Evolutionary conservation across 176 grass and related monocot species (phyloP).

Genomic region (Triticum timopheevii): DNA sequence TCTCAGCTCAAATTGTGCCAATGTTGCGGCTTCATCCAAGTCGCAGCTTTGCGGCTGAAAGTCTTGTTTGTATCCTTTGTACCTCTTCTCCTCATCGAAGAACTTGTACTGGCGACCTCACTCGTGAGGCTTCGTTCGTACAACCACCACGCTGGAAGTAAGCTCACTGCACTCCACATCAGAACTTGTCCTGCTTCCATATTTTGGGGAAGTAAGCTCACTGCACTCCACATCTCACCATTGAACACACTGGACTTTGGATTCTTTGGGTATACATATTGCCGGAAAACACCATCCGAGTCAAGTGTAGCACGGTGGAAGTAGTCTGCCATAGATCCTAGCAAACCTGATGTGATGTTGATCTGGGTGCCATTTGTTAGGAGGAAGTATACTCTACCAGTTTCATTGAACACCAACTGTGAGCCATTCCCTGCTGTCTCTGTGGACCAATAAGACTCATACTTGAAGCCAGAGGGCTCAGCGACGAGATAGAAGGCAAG

Average conservation of each 20-base stretch:
- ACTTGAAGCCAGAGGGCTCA: too few species aligned
- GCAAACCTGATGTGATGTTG: background rate
- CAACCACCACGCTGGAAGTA: too few species aligned
- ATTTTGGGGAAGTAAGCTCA: background rate
- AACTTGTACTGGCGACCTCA: too few species aligned
- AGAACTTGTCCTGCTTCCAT: too few species aligned
- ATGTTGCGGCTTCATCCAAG: background rate
- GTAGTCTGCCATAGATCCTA: background rate
- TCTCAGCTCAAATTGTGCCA: background rate
- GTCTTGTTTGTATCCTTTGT: conserved; percentile 35
- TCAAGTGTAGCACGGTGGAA: conserved; percentile 39
- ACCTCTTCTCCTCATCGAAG: background rate
- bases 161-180: too few species aligned
- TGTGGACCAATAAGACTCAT: too few species aligned
- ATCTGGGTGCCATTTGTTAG: background rate
- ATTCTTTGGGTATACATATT: conserved; percentile 39
- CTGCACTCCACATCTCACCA: background rate
- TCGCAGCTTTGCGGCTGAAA: conserved; percentile 26
- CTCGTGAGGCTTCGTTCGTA: too few species aligned
- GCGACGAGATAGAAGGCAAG: too few species aligned
- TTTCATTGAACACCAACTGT: conserved; percentile 26
- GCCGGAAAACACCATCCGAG: conserved; percentile 36
- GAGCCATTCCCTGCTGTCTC: background rate
- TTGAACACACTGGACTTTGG: background rate
- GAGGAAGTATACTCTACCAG: conserved; percentile 20